These are phyloP conservation scores for Poa annua DNA, from an alignment of 176 grass and related monocot genomes.

Conservation along the genomic window DNA sequence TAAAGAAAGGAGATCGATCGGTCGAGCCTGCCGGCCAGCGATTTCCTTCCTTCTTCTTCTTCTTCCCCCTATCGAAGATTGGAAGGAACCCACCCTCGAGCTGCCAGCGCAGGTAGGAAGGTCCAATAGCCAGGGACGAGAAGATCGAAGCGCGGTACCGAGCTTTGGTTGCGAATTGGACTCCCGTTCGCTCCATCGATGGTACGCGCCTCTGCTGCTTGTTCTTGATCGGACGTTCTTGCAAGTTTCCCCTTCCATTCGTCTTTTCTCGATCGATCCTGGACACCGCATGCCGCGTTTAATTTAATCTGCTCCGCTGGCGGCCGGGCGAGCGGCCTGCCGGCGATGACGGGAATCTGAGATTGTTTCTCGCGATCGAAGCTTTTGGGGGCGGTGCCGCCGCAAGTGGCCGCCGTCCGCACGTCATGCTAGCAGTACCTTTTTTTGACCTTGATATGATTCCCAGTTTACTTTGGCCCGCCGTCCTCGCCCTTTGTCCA, in stretches of 20 bases:
- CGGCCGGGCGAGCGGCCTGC: neutral
- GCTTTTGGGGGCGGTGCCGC: neutral
- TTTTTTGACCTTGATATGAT: too few species aligned
- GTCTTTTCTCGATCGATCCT: neutral
- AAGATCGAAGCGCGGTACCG: neutral
- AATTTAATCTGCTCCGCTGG: neutral
- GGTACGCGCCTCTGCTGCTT: neutral
- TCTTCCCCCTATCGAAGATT: neutral
- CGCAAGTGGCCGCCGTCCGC: neutral
- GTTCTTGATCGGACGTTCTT: neutral
- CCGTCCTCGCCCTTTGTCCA: too few species aligned
- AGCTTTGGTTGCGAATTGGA: neutral
- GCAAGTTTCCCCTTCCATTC: neutral
- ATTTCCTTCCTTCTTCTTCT: neutral
- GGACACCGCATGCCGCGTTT: neutral
- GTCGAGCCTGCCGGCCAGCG: neutral
- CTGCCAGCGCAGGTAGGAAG: neutral
- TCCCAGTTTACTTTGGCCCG: too few species aligned
- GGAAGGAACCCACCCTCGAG: neutral
- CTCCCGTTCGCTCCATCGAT: neutral
- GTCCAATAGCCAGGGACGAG: neutral
- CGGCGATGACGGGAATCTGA: too few species aligned
- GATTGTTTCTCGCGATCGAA: neutral
- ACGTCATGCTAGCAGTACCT: too few species aligned
- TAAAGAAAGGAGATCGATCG: constrained; percentile 12